Evolutionary conservation across 2,329 filamentous ascomycete species (phyloP), one percentile per base, ranked within the genome.

Genomic region (Lasiodiplodia sp.): DNA sequence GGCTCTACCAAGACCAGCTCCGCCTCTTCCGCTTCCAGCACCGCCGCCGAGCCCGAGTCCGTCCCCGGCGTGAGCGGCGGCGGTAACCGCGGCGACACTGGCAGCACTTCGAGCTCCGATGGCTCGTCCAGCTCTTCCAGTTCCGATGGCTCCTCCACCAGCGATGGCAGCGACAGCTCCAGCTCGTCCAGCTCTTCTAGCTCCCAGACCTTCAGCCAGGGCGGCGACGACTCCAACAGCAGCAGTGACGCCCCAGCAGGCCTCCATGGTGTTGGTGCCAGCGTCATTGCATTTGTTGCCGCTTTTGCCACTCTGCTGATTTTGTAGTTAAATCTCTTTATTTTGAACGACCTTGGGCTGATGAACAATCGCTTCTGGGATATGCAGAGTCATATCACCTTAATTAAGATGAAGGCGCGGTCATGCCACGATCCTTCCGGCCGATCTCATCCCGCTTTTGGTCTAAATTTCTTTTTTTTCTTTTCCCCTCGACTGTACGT

Each of bases 21-120:
- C 28, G 69, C 52, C 25, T 14, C 66, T 12, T 62, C 70, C 23
- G 70, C 71, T 12, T 58, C 52, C 11, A 67, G 53, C 38, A 66
- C 63, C 10, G 23, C 31, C 21, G 31, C 52, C 4, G 49, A 16
- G 6, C 80, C 81, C 12, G 80, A 85, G 68, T 86, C 84, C 57
- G 83, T 89, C 31, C 87, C 87, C 31, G 88, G 87, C 77, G 80
- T 88, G 34, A 83, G 82, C 57, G 85, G 86, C 53, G 82, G 80
- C 34, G 84, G 85, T 23, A 81, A 83, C 51, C 82, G 82, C 68
- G 79, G 77, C 64, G 73, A 73, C 14, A 65, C 69, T 11, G 60
- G 69, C 6, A 51, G 67, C 4, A 71, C 72, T 28, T 14, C 38
- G 14, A 52, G 52, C 12, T 52, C 73, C 69, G 70, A 69, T 31